Base-by-base conservation (phyloP, 495 filamentous ascomycete species). In the Penicillium antarcticum region DNA sequence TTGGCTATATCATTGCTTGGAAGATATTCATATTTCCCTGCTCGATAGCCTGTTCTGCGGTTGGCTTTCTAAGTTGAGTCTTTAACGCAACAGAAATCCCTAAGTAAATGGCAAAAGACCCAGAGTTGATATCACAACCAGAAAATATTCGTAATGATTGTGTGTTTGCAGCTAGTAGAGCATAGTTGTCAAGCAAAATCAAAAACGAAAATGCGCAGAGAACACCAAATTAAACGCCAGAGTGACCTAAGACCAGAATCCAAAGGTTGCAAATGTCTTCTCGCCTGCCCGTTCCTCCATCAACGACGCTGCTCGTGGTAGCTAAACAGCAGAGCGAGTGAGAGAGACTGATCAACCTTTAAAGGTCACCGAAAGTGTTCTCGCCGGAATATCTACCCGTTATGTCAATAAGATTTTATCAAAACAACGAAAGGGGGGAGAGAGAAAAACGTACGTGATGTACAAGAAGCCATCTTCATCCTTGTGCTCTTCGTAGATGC, bases 401-500 rank as follows among this genome's bases (percentile, higher is more conserved):
- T 14, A 48, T 37, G 58, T 73, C 51, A 75, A 67, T 55, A 52
- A 53, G 47, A 17, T 35, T 37, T 17, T n/a, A 31, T 51, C 7
- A 11, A 42, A 29, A 19, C 11, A 33, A n/a, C n/a, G 7, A 26
- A 24, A 17, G 37, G 3, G 42, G 16, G 5, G 38, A 17, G 10
- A n/a, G 34, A 7, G 17, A 26, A 23, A 31, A 42, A 64, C 77
- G 52, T 76, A 81, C 77, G 77, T 80, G 69, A 81, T 81, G 61
- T 81, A 81, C 36, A 81, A 50, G 57, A 81, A 81, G 5, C 78
- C 78, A 66, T 81, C 78, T 58, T 81, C 78, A 62, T 81, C 78
- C 75, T 97, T 96, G 83, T 97, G 92, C 72, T 98, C 94, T 72
- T 99, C 94, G 70, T 97, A 99, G 74, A 99, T 99, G 68, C 86